phyloP scores from a whole-genome alignment of 2,329 filamentous ascomycete genomes.

The Clarireedia paspali region DNA sequence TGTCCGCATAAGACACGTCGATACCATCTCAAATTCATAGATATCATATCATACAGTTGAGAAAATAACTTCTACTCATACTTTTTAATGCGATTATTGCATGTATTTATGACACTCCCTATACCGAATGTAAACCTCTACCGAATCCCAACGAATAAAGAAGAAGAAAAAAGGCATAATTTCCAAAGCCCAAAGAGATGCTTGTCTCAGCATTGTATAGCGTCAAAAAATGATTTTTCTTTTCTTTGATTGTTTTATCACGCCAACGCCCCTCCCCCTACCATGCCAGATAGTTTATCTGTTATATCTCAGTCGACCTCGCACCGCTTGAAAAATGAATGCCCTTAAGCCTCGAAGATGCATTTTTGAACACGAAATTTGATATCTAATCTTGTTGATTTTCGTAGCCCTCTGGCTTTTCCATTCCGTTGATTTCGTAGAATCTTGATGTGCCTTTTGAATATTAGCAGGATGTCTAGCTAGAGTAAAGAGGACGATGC shows the following conservation, averaged over 20 bases:
- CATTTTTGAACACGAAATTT: slow-evolving; percentile 10
- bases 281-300: slow-evolving; percentile 17
- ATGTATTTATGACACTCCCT: neutral
- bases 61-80: no score
- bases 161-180: neutral
- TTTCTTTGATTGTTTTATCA: neutral
- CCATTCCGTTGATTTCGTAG: slow-evolving; percentile 73
- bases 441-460: slow-evolving; percentile 69
- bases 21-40: no score
- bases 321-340: neutral
- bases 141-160: neutral
- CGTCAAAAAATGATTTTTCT: neutral
- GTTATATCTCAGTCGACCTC: slow-evolving; percentile 1
- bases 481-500: slow-evolving; percentile 30
- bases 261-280: slow-evolving; percentile 13
- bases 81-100: slow-evolving; percentile 1
- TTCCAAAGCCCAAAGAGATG: slow-evolving; percentile 5
- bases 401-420: slow-evolving; percentile 82
- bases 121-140: slow-evolving; percentile 1
- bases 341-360: neutral
- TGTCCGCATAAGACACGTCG: no score
- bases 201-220: slow-evolving; percentile 4
- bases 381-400: slow-evolving; percentile 48
- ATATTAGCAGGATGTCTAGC: slow-evolving; percentile 15
- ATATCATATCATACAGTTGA: no score